Conservation (phyloP, 805 yeast species). For the Kodamaea sagamina region DNA sequence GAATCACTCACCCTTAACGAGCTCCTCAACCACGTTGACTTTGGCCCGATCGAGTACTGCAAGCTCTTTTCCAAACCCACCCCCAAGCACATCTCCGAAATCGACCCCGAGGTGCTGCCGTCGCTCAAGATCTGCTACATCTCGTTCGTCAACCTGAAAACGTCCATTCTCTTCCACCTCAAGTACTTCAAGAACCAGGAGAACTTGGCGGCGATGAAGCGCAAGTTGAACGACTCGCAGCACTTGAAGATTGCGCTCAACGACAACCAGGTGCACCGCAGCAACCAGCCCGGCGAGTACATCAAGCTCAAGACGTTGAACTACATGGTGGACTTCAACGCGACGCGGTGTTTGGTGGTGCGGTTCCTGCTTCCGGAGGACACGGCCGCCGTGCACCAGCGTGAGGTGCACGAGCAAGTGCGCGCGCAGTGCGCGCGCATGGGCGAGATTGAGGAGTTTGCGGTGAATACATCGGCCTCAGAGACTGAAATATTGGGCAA, state of each 20-base stretch:
- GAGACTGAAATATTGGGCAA: constrained; percentile 13
- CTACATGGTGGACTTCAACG: constrained; percentile 40
- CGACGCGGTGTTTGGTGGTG: constrained; percentile 37
- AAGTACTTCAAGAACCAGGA: constrained; percentile 31
- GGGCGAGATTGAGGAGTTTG: constrained; percentile 45
- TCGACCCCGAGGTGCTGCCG: constrained; percentile 15
- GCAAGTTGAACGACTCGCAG: constrained; percentile 25
- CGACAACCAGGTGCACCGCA: constrained; percentile 20
- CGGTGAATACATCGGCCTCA: constrained; percentile 6
- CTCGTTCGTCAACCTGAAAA: constrained; percentile 38
- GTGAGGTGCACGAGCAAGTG: constrained; percentile 17
- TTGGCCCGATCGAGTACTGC: constrained; percentile 65
- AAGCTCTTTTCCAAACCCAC: constrained; percentile 39
- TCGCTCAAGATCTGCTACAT: constrained; percentile 34
- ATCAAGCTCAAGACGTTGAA: constrained; percentile 43
- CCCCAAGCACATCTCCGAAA: constrained; percentile 18
- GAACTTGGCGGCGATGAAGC: constrained; percentile 27
- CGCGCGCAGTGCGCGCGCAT: constrained; percentile 34
- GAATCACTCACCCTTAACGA: constrained; percentile 28
- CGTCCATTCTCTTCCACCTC: constrained; percentile 34
- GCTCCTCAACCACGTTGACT: constrained; percentile 48
- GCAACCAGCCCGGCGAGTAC: constrained; percentile 22
- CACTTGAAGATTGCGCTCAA: constrained; percentile 32
- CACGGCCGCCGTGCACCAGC: background rate
- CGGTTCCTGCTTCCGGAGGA: constrained; percentile 13